Evolutionary conservation across 192 early-diverging fungal species (phyloP), one percentile per base, ranked within the genome.

Genomic region (Entomortierella lignicola): DNA sequence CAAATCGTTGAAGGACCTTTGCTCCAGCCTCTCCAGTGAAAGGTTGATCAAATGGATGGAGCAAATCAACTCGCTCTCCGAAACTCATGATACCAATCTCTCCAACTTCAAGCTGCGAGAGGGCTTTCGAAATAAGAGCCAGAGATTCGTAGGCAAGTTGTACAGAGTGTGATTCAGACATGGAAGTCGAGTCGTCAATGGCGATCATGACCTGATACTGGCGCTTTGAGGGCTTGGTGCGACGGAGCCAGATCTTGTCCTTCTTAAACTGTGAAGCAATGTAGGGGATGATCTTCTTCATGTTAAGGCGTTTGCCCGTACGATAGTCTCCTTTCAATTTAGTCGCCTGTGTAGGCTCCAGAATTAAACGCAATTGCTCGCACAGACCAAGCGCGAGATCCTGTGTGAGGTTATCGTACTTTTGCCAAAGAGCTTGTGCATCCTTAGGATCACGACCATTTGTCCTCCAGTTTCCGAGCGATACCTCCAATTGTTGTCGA

Each of bases 211-310:
- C 93, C 83, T 99, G 97, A 85, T 99, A 99, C 66, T 94, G 94
- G 54, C 98, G 90, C 70, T 98, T 97, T 69, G 92, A 94, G 21
- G 96, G 97, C 82, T 97, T 97, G 25, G 97, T 99, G 52, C 98
- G 91, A 11, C 97, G 89, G 63, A 99, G 83, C 98, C 98, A 99
- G 71, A 99, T 99, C 87, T 99, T 99, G 85, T 99, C 98, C 85
- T 99, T 99, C 85, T 97, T 98, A 89, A 97, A 99, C 79, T 97
- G 92, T 44, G 91, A 93, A 10, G 98, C 98, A 86, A 99, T 99
- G 67, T 99, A 99, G 15, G 98, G 96, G 75, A 99, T 98, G 55
- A 99, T 96, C 83, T 96, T 97, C 71, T 96, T 94, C 98, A 99
- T 98, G 83, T 98, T 99, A 27, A 99, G 91, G 11, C 98, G 92